phyloP scores from a whole-genome alignment of 495 filamentous ascomycete genomes.

The Penicillium argentinense region DNA sequence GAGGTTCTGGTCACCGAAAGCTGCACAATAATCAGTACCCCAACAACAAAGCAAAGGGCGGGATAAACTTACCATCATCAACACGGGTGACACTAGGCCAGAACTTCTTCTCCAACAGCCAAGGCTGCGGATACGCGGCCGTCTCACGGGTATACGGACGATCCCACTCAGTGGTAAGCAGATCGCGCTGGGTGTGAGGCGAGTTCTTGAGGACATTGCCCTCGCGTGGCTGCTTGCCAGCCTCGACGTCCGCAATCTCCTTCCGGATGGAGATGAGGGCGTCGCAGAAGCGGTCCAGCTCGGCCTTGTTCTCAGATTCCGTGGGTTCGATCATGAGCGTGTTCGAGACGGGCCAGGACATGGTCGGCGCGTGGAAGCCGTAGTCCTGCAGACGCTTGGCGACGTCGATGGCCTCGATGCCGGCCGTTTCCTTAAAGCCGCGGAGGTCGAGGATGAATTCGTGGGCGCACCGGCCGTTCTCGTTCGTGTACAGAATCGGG shows the following conservation, averaged over 20 bases:
- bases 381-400: conserved; percentile 98
- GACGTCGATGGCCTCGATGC: conserved; percentile 93
- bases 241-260: conserved; percentile 85
- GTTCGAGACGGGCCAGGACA: conserved; percentile 96
- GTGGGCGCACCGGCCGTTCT: conserved; percentile 85
- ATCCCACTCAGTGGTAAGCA: conserved; percentile 70
- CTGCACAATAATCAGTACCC: conserved; percentile 42
- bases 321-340: conserved; percentile 99
- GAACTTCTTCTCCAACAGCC: conserved; percentile 94
- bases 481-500: conserved; percentile 89
- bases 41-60: not conserved
- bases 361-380: conserved; percentile 97
- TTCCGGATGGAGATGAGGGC: conserved; percentile 84
- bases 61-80: conserved; percentile 72
- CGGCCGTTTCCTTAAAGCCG: conserved; percentile 77
- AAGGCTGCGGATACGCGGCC: conserved; percentile 87
- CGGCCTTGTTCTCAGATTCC: conserved; percentile 88
- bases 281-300: conserved; percentile 93
- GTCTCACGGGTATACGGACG: conserved; percentile 75
- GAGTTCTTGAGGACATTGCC: conserved; percentile 93
- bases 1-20: conserved; percentile 88
- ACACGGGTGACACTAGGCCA: conserved; percentile 90
- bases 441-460: conserved; percentile 97
- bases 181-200: conserved; percentile 83
- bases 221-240: conserved; percentile 71